Evolutionary conservation across 352 stramenopile species (phyloP).

Genomic region (Pythium pyrilobum): DNA sequence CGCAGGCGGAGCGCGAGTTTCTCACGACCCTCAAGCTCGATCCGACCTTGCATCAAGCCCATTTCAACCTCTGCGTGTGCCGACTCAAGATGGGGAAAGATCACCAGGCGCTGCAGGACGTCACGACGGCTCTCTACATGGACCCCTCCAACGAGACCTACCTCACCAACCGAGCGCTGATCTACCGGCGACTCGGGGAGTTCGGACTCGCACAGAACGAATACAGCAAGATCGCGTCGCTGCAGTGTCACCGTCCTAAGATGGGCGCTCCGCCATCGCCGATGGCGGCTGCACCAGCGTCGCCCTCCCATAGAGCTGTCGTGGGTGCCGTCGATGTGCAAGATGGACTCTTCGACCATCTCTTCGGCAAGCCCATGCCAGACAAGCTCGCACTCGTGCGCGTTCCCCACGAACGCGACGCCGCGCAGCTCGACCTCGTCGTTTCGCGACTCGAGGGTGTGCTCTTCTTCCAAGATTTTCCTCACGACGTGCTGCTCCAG

Average conservation of each 20-base stretch:
- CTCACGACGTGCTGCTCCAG: conserved; percentile 28
- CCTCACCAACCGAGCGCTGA: conserved; percentile 19
- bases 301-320: neutral
- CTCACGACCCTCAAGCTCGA: conserved; percentile 35
- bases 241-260: neutral
- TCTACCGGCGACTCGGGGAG: conserved; percentile 23
- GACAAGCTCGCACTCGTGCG: conserved; percentile 62
- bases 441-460: conserved; percentile 45
- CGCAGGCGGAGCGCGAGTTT: conserved; percentile 43
- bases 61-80: conserved; percentile 36
- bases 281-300: neutral
- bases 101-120: conserved; percentile 16
- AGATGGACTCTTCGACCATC: conserved; percentile 55
- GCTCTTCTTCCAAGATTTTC: conserved; percentile 69
- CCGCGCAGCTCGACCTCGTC: conserved; percentile 40
- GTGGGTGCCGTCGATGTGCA: conserved; percentile 22
- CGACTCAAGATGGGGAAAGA: conserved; percentile 18
- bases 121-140: conserved; percentile 19
- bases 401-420: conserved; percentile 29
- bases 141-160: conserved; percentile 18
- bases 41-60: conserved; percentile 47
- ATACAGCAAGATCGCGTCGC: conserved; percentile 18
- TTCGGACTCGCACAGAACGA: conserved; percentile 23
- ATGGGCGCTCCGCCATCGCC: neutral
- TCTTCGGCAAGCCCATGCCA: conserved; percentile 60